Conservation (phyloP, 306 rosid genomes). For the Trichosanthes truncata region DNA sequence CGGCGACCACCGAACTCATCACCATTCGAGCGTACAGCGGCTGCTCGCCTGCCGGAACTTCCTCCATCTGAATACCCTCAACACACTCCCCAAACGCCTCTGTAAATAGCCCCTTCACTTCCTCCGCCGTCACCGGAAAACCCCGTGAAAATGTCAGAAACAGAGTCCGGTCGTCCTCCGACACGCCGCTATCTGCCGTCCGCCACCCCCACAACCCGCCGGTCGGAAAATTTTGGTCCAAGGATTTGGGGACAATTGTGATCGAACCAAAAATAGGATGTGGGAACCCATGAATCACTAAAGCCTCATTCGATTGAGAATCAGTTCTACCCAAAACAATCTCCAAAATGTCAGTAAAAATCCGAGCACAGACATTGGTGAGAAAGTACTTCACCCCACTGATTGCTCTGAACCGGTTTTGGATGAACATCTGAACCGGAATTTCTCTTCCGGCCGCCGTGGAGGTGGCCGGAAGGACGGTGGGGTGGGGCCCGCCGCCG, state of each 20-base stretch:
- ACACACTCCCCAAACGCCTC: conserved; percentile 26
- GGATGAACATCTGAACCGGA: conserved; percentile 25
- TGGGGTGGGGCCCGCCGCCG: not conserved
- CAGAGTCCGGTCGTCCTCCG: conserved; percentile 42
- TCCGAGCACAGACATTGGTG: conserved; percentile 23
- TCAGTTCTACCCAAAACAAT: conserved; percentile 1
- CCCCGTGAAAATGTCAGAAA: conserved; percentile 61
- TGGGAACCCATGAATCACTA: conserved; percentile 36
- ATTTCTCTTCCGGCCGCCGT: conserved; percentile 12
- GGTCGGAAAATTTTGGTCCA: conserved; percentile 10
- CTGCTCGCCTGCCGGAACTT: conserved; percentile 17
- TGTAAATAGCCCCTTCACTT: conserved; percentile 24
- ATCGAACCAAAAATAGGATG: conserved; percentile 42
- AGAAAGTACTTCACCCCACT: conserved; percentile 34
- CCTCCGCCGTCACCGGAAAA: conserved; percentile 30
- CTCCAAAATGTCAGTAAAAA: conserved; percentile 42
- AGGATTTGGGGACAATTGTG: conserved; percentile 9
- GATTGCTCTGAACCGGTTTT: conserved; percentile 22
- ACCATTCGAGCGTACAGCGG: conserved; percentile 47
- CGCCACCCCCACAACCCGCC: conserved; percentile 21
- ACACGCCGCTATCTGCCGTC: conserved; percentile 3
- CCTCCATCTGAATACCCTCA: conserved; percentile 31
- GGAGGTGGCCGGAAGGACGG: conserved; percentile 23
- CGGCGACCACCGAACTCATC: conserved; percentile 14
- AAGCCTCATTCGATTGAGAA: not conserved